Evolutionary conservation across 306 rosid species (phyloP).

Genomic region (Begonia masoniana): DNA sequence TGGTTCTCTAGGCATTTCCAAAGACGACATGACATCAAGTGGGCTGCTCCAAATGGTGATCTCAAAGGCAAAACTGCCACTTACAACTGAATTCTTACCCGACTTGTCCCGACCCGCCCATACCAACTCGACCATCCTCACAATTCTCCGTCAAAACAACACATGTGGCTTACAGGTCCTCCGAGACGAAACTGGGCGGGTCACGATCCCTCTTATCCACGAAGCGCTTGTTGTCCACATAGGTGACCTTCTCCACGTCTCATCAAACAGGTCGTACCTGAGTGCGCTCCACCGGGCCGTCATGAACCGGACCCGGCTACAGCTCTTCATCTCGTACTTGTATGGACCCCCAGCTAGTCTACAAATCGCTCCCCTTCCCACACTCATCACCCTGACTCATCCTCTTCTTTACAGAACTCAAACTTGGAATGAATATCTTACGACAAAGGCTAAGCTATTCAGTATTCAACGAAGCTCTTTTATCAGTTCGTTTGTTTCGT

Average conservation of each 20-base stretch:
- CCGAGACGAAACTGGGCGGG: conserved; percentile 5
- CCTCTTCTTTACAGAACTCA: conserved; percentile 18
- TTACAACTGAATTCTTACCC: conserved; percentile 34
- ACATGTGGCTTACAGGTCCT: conserved; percentile 26
- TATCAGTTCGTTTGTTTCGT: too few relatives aligned
- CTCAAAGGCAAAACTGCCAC: neutral
- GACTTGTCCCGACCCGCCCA: conserved; percentile 22
- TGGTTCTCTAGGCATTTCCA: conserved; percentile 17
- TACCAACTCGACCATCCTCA: conserved; percentile 24
- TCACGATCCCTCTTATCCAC: conserved; percentile 16
- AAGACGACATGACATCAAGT: conserved; percentile 8
- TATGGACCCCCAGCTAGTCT: neutral
- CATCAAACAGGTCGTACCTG: too few relatives aligned
- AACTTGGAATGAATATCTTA: conserved; percentile 36
- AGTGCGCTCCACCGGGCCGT: too few relatives aligned
- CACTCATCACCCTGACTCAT: conserved; percentile 13
- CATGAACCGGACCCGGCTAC: too few relatives aligned
- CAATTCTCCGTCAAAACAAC: conserved; percentile 22
- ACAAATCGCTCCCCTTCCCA: conserved; percentile 17
- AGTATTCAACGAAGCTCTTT: conserved; percentile 15
- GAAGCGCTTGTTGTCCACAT: conserved; percentile 11
- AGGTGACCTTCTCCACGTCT: too few relatives aligned
- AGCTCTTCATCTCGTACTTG: too few relatives aligned
- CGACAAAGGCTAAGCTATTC: conserved; percentile 15
- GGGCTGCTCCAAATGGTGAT: too few relatives aligned